Evolutionary conservation across 768 basidiomycete genomes (phyloP), one percentile per base, ranked within the genome.

Genomic region (Boletus reticuloceps): DNA sequence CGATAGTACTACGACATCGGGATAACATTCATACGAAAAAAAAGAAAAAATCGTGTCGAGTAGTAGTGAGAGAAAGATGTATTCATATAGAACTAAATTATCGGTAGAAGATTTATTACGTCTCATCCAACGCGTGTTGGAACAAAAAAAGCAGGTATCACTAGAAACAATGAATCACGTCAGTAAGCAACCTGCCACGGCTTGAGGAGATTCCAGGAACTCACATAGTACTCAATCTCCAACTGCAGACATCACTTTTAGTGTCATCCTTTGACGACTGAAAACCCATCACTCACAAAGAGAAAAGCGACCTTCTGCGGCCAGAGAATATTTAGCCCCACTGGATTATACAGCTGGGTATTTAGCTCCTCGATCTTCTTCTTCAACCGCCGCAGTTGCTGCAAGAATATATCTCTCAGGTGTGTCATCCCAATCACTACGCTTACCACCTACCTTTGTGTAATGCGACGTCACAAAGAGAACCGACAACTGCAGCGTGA

Each of bases 221-320:
- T 75, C 51, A 91, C 89, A 72, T 94, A 94, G 74, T 94, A 94
- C 65, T 98, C 95, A 55, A 98, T 91, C 76, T 98, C 95, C 63
- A 98, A 79, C 95, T 98, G 63, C 44, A 44, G 31, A 11, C 8
- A 38, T 50, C 49, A 16, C n/a, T 2, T 20, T 63, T 39, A 56
- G 51, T 14, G 29, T 13, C 13, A 9, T 45, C 29, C 44, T 44
- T 25, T 48, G 7, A 22, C 4, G 22, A 3, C 31, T n/a, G 13
- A 13, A 37, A 47, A 51, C 38, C 27, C 27, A 10, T 25, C 46
- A 88, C 95, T 72, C 69, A 98, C 96, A 73, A 89, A 99, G 62
- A 98, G 78, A 70, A 95, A 94, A 0, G 90, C 97, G 52, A 89
- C 87, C 64, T 82, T 79, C 44, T 83, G 76, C 2, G 97, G 97